Evolutionary conservation across 805 yeast species (phyloP), one percentile per base, ranked within the genome.

Genomic region (Alloascoidea hylecoeti): DNA sequence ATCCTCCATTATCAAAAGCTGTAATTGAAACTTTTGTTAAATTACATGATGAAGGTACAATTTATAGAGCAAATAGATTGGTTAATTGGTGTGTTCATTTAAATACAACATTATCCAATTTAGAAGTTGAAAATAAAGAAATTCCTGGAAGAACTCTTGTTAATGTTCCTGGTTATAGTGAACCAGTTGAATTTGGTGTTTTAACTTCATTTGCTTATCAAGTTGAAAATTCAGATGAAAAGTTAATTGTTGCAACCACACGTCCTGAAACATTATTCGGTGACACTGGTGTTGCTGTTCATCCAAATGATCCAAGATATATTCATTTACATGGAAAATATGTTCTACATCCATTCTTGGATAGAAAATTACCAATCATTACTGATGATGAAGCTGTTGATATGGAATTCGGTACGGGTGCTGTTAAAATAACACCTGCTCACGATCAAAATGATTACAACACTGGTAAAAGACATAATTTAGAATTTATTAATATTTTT

Each of bases 341-440:
- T 56, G 92, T 82, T 43, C 59, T 74, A 48, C 97, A 92, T 63
- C 97, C 98, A 44, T 82, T 92, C 62, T 62, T 84, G 51, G 82
- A 80, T 55, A 78, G 85, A 57, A 67, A 74, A 53, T 60, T 92
- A 39, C 98, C 98, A 47, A 84, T 92, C 53, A 65, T 92, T 44
- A 75, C 86, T 38, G 98, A 92, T 57, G 56, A 77, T 32, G 95
- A 84, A 61, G 92, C 96, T 33, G 98, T 92, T 46, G 98, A 92
- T 60, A 92, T 92, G 97, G 95, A 83, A 59, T 92, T 92, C 49
- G 98, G 98, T 71, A 92, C 98, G 44, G 98, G 98, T 78, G 98
- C 98, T 36, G 98, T 92, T 44, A 92, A 92, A 64, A 92, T 92
- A 57, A 92, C 98, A 12, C 98, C 98, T 42, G 96, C 95, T 34